Evolutionary conservation across 2,329 filamentous ascomycete species (phyloP).

Genomic region (Rutstroemia sp.): DNA sequence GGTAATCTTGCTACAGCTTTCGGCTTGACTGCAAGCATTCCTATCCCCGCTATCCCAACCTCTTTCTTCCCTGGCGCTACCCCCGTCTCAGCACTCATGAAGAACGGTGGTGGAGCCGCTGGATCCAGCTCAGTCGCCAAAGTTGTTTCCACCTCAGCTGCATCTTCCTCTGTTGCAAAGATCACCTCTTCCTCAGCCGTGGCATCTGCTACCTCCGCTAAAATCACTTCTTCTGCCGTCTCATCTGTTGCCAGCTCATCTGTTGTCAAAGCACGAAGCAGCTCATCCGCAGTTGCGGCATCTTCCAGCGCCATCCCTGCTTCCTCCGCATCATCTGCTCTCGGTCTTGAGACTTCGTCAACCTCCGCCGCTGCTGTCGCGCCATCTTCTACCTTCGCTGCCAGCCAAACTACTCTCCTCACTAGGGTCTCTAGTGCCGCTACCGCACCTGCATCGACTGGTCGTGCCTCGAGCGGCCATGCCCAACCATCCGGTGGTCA

Average conservation of each 20-base stretch:
- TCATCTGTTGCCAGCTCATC: too few relatives aligned
- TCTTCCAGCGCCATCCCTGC: neutral
- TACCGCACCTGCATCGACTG: too few relatives aligned
- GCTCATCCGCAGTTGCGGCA: neutral
- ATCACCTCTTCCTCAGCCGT: too few relatives aligned
- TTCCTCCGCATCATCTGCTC: neutral
- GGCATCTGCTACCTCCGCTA: neutral
- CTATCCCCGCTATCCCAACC: slow-evolving; percentile 22
- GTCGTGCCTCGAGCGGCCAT: too few relatives aligned
- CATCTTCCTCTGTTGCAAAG: neutral
- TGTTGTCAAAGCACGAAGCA: too few relatives aligned
- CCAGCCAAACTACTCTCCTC: neutral
- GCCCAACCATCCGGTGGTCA: neutral
- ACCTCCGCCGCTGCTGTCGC: neutral
- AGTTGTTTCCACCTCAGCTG: neutral
- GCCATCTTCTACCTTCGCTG: neutral
- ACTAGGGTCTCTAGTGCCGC: neutral
- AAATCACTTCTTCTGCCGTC: neutral
- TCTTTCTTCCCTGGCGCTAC: slow-evolving; percentile 21
- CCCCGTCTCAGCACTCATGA: slow-evolving; percentile 9
- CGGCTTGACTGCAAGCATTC: slow-evolving; percentile 16
- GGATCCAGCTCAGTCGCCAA: neutral
- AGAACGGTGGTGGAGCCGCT: neutral
- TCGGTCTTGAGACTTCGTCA: neutral
- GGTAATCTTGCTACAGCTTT: slow-evolving; percentile 15